Evolutionary conservation across 2,329 filamentous ascomycete species (phyloP).

Genomic region (Chaetomiaceae sp.): DNA sequence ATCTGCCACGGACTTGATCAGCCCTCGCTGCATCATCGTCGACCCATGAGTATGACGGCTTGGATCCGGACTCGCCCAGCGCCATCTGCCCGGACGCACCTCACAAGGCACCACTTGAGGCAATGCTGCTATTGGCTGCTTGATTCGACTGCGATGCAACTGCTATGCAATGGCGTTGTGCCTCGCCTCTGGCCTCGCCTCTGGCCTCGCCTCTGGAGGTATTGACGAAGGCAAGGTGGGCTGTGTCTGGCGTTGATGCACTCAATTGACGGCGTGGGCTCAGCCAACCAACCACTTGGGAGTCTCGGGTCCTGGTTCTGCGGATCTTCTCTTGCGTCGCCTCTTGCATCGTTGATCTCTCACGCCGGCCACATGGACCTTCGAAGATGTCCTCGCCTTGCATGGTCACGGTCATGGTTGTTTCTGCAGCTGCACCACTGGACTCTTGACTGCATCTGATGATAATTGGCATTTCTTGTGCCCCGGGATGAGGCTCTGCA

Average conservation of each 20-base stretch:
- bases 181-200: neutral
- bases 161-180: too few species aligned
- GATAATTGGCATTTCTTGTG: neutral
- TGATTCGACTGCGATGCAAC: neutral
- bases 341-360: neutral
- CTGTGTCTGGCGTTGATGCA: constrained; percentile 12
- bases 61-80: neutral
- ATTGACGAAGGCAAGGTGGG: constrained; percentile 6
- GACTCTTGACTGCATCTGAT: neutral
- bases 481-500: constrained; percentile 5
- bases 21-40: neutral
- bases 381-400: neutral
- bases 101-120: neutral
- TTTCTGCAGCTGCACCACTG: neutral
- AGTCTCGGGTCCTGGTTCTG: neutral
- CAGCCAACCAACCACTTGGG: neutral
- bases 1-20: neutral
- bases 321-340: neutral
- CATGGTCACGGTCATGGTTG: neutral
- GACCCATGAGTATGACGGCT: neutral
- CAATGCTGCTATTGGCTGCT: neutral
- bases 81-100: too few species aligned
- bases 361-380: neutral
- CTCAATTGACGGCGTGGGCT: constrained; percentile 6
- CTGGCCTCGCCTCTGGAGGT: neutral